These are phyloP conservation scores for Crucibulum laeve DNA, from an alignment of 768 basidiomycete genomes.

Conservation along the genomic window DNA sequence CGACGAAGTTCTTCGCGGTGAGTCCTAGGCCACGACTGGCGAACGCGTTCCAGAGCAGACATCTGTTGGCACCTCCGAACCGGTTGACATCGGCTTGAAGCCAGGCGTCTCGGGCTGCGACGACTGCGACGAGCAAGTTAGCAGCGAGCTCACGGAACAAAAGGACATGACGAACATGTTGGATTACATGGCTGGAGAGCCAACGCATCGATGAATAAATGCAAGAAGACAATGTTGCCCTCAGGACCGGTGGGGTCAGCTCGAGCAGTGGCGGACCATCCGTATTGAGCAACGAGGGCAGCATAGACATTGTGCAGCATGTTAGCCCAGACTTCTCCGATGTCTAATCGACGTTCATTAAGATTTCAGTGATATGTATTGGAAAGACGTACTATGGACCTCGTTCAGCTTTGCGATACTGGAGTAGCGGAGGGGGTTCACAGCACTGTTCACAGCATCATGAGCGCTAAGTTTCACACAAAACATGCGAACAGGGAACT, in stretches of 20 bases:
- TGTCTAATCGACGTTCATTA: too few relatives aligned
- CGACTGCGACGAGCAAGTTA: conserved; percentile 20
- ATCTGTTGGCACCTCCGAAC: conserved; percentile 30
- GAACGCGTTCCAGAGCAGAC: conserved; percentile 35
- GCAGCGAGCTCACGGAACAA: too few relatives aligned
- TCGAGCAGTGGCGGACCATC: conserved; percentile 20
- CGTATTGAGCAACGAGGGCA: conserved; percentile 17
- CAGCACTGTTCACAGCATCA: conserved; percentile 29
- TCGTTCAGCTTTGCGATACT: conserved; percentile 34
- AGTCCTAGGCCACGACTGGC: conserved; percentile 32
- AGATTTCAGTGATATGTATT: too few relatives aligned
- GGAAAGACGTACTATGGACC: too few relatives aligned
- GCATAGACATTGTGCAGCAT: conserved; percentile 25
- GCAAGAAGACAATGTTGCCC: conserved; percentile 36
- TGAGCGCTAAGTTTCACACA: conserved; percentile 15
- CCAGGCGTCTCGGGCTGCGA: conserved; percentile 32
- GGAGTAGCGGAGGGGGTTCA: conserved; percentile 21
- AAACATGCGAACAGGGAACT: conserved; percentile 7
- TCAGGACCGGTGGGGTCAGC: conserved; percentile 25
- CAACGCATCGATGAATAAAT: conserved; percentile 37
- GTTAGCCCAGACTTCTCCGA: conserved; percentile 44
- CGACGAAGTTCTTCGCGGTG: conserved; percentile 2
- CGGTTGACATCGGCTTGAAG: conserved; percentile 36
- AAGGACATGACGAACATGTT: conserved; percentile 31
- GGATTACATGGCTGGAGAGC: conserved; percentile 35